These are phyloP conservation scores for Neoascochyta sp. DNA, from an alignment of 2,329 filamentous ascomycete species.

Conservation along the genomic window DNA sequence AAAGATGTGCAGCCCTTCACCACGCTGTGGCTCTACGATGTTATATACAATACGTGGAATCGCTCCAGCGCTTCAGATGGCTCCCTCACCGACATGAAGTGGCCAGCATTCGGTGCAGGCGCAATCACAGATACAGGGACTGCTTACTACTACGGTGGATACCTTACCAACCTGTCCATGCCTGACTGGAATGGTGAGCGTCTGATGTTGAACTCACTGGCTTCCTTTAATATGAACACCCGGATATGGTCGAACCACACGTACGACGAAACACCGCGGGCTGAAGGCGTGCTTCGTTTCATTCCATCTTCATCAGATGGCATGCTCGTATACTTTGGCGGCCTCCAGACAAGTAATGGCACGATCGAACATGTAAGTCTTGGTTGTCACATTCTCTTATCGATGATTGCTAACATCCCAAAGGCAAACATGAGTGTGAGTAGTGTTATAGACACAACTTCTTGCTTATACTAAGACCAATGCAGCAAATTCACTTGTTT, in stretches of 20 bases:
- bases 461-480: neutral
- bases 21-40: constrained; percentile 53
- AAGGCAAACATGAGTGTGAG: constrained; percentile 20
- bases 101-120: constrained; percentile 15
- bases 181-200: constrained; percentile 4
- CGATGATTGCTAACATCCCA: constrained; percentile 4
- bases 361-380: constrained; percentile 6
- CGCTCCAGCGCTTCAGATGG: constrained; percentile 36
- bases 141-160: constrained; percentile 60
- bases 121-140: constrained; percentile 11
- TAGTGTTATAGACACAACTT: neutral
- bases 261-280: constrained; percentile 49
- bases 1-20: constrained; percentile 35
- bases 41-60: constrained; percentile 52
- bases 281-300: constrained; percentile 57
- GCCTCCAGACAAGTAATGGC: constrained; percentile 35
- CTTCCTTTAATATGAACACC: constrained; percentile 44
- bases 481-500: constrained; percentile 48
- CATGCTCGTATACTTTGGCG: constrained; percentile 58
- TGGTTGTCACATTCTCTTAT: neutral
- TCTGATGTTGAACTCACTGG: constrained; percentile 12
- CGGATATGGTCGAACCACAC: constrained; percentile 51
- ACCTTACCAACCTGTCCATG: constrained; percentile 52
- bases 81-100: constrained; percentile 9
- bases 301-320: constrained; percentile 56